Percentiles rank a stretch among this genome's conserved stretches.
These are phyloP conservation scores for Coemansia erecta DNA, from an alignment of 192 early-diverging fungal species.

Conservation along the genomic window DNA sequence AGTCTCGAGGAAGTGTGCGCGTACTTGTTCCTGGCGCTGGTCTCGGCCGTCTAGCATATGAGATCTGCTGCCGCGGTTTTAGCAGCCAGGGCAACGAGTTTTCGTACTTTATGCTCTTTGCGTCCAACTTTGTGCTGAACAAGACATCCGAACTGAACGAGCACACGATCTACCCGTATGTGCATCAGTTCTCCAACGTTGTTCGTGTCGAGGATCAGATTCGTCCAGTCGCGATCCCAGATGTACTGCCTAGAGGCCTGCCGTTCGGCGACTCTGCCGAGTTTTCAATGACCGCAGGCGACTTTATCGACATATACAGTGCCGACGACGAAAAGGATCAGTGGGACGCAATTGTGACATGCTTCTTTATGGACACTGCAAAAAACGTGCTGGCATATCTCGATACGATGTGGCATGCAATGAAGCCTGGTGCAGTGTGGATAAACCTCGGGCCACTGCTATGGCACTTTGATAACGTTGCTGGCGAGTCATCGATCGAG, in stretches of 20 bases:
- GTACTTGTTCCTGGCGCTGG: constrained; percentile 96
- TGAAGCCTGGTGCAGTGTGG: constrained; percentile 80
- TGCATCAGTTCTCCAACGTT: constrained; percentile 90
- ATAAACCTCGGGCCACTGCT: constrained; percentile 87
- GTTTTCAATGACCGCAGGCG: constrained; percentile 97
- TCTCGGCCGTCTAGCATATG: constrained; percentile 88
- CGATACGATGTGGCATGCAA: constrained; percentile 70
- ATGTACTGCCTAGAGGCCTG: constrained; percentile 65
- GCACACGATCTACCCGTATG: constrained; percentile 83
- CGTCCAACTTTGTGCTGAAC: constrained; percentile 95
- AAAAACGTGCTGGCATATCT: constrained; percentile 89
- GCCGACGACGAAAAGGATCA: constrained; percentile 58
- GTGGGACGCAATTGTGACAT: constrained; percentile 92
- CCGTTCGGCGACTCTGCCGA: constrained; percentile 54
- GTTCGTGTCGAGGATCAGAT: constrained; percentile 60
- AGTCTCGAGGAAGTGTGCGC: constrained; percentile 56
- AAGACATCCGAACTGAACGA: constrained; percentile 57
- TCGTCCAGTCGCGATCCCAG: constrained; percentile 73
- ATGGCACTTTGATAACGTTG: constrained; percentile 92
- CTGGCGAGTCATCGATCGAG: constrained; percentile 81
- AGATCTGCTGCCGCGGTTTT: constrained; percentile 78
- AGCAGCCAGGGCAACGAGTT: constrained; percentile 92
- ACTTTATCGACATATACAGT: constrained; percentile 91
- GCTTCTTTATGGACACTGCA: constrained; percentile 98
- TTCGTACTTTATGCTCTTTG: constrained; percentile 94